phyloP scores from a whole-genome alignment of 2,329 filamentous ascomycete species.

The Aspergillus brunneoviolaceus region DNA sequence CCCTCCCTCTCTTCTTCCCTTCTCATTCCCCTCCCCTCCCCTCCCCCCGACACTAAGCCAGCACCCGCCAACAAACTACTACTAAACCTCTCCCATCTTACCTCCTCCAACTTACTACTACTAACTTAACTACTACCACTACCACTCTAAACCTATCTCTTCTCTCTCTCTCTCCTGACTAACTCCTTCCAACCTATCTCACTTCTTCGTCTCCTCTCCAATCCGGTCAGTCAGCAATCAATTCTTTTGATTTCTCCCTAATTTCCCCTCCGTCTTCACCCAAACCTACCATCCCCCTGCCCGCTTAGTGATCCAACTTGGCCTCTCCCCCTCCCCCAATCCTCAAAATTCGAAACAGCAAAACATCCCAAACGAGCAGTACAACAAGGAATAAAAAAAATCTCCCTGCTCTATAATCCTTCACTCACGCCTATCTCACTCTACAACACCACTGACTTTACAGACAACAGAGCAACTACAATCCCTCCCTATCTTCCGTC shows the following conservation, averaged over 20 bases:
- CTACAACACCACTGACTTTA: constrained; percentile 16
- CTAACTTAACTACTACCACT: constrained; percentile 3
- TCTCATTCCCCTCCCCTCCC: constrained; percentile 24
- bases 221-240: constrained; percentile 6
- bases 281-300: constrained; percentile 13
- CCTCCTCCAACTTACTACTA: neutral
- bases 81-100: constrained; percentile 2
- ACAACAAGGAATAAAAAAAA: neutral
- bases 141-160: constrained; percentile 2
- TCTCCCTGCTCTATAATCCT: neutral
- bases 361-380: neutral
- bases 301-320: constrained; percentile 9
- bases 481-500: constrained; percentile 14
- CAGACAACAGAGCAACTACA: constrained; percentile 5
- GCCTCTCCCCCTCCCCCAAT: constrained; percentile 4
- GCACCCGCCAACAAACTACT: constrained; percentile 5
- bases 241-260: constrained; percentile 10
- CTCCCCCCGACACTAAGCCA: neutral
- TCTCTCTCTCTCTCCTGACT: constrained; percentile 14
- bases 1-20: constrained; percentile 11
- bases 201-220: constrained; percentile 15
- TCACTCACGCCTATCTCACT: constrained; percentile 11
- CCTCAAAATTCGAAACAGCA: constrained; percentile 3
- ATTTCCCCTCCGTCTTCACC: constrained; percentile 14
- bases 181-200: constrained; percentile 14